These are phyloP conservation scores for Conoideocrella luteorostrata DNA, from an alignment of 2,329 filamentous ascomycete genomes.

Conservation along the genomic window DNA sequence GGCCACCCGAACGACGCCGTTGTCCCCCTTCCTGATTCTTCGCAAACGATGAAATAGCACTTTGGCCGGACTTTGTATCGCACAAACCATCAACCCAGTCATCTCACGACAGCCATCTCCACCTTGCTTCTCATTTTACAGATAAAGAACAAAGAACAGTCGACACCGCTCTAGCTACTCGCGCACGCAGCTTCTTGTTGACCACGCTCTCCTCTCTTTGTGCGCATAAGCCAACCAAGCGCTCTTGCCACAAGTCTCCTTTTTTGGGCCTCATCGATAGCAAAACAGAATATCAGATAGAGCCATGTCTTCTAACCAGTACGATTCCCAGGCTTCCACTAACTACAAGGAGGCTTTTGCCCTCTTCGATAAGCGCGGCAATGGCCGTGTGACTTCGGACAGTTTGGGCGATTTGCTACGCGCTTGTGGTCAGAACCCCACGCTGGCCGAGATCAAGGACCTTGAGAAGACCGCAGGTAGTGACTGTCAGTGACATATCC, in stretches of 20 bases:
- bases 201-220: background rate
- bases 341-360: conserved; percentile 99
- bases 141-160: background rate
- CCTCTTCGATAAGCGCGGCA: conserved; percentile 98
- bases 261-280: conserved; percentile 1
- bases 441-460: conserved; percentile 84
- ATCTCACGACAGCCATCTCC: background rate
- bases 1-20: background rate
- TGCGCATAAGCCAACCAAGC: background rate
- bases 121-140: background rate
- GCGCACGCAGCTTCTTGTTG: background rate
- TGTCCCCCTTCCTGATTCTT: background rate
- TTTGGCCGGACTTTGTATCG: background rate
- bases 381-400: conserved; percentile 80
- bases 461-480: conserved; percentile 83
- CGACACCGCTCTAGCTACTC: background rate
- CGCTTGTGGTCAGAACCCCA: conserved; percentile 97
- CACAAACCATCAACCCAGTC: background rate
- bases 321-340: conserved; percentile 63
- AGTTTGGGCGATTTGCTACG: conserved; percentile 89
- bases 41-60: background rate
- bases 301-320: conserved; percentile 45
- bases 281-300: background rate
- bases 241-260: too few species aligned
- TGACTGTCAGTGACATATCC: conserved; percentile 74